These are phyloP conservation scores for Metschnikowia lachancei DNA, from an alignment of 805 yeast species.

Conservation along the genomic window DNA sequence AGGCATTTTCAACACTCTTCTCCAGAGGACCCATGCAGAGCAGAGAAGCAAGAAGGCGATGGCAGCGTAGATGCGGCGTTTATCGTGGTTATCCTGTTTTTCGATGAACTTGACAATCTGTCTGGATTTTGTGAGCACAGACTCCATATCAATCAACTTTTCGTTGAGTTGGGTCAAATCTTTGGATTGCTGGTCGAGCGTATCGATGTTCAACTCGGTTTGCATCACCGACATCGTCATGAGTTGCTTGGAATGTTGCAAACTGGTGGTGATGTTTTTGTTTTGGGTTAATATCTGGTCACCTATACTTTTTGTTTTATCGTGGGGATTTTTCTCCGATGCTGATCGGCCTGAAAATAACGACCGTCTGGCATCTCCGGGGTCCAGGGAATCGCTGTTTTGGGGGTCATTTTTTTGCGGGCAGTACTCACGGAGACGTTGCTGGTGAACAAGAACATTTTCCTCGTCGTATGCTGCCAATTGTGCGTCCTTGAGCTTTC, in stretches of 20 bases:
- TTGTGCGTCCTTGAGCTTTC: constrained; percentile 30
- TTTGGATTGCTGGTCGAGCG: constrained; percentile 46
- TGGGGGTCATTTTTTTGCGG: background rate
- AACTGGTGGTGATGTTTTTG: constrained; percentile 43
- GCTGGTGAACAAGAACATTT: constrained; percentile 29
- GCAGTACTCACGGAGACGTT: constrained; percentile 28
- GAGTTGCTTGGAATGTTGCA: constrained; percentile 48
- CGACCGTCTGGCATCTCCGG: constrained; percentile 4
- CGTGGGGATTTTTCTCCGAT: constrained; percentile 2
- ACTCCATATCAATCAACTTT: constrained; percentile 40
- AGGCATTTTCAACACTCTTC: constrained; percentile 47
- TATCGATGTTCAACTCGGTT: constrained; percentile 49
- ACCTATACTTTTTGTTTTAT: constrained; percentile 25
- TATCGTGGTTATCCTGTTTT: constrained; percentile 49
- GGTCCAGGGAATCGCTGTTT: background rate
- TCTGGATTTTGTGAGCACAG: constrained; percentile 41
- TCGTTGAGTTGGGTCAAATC: constrained; percentile 41
- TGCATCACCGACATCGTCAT: constrained; percentile 50
- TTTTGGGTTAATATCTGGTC: constrained; percentile 47
- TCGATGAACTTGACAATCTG: constrained; percentile 50
- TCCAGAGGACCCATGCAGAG: constrained; percentile 50
- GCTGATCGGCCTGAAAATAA: constrained; percentile 15
- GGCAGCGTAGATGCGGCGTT: constrained; percentile 47
- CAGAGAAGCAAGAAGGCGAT: constrained; percentile 45
- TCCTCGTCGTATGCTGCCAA: constrained; percentile 27